phyloP scores from a whole-genome alignment of 1,284 basidiomycete genomes.

The Cutaneotrichosporon sp. region DNA sequence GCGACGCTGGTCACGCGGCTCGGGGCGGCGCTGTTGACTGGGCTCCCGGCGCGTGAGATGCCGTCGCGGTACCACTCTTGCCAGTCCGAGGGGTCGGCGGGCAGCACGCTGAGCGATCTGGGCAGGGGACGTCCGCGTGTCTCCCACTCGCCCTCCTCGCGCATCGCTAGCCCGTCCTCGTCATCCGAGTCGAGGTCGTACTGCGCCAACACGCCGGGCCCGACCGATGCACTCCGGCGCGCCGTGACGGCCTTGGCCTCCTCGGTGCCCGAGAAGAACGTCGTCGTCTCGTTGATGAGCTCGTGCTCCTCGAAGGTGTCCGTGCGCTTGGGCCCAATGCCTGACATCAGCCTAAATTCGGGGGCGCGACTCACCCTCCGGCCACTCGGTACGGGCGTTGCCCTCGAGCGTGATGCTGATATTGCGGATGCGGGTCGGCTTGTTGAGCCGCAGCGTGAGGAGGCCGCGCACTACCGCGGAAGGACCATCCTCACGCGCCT shows the following conservation, averaged over 20 bases:
- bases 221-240: constrained; percentile 72
- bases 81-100: constrained; percentile 31
- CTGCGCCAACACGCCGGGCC: constrained; percentile 62
- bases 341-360: constrained; percentile 53
- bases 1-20: background rate
- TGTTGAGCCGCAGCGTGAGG: constrained; percentile 74
- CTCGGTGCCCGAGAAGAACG: constrained; percentile 67
- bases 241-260: constrained; percentile 30
- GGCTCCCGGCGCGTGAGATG: constrained; percentile 23
- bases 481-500: constrained; percentile 57
- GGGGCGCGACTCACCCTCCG: constrained; percentile 67
- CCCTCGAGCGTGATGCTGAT: constrained; percentile 80
- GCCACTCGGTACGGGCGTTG: constrained; percentile 68
- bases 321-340: constrained; percentile 73
- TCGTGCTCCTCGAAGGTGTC: constrained; percentile 80
- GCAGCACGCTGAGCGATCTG: constrained; percentile 42
- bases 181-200: constrained; percentile 45
- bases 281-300: constrained; percentile 70
- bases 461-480: constrained; percentile 86
- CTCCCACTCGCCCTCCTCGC: constrained; percentile 23
- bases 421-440: constrained; percentile 82
- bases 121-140: constrained; percentile 10
- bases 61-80: constrained; percentile 32
- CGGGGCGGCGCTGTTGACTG: background rate
- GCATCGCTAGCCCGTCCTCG: constrained; percentile 36